Percentiles rank a stretch among this genome's conserved stretches.
Conservation (phyloP, 1,284 basidiomycete species). For the Ceratobasidium sp. region DNA sequence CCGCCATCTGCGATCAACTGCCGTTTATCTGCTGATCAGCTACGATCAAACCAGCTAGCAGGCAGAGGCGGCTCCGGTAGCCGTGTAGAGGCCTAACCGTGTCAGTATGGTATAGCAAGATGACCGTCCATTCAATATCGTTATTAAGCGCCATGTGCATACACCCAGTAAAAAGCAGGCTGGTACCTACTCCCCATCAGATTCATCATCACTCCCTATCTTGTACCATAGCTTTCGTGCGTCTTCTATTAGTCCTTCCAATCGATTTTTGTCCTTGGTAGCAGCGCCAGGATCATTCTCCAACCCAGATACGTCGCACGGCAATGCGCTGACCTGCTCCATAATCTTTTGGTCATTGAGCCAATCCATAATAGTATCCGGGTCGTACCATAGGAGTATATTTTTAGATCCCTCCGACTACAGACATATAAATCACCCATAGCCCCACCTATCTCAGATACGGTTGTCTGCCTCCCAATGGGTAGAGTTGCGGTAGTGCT, state of each 20-base stretch:
- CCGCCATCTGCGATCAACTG: too few species aligned
- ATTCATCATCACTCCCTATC: constrained; percentile 8
- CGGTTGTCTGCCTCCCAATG: constrained; percentile 84
- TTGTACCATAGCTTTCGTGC: constrained; percentile 19
- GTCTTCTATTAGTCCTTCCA: constrained; percentile 25
- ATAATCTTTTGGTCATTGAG: constrained; percentile 75
- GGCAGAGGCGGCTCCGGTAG: too few species aligned
- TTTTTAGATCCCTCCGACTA: constrained; percentile 41
- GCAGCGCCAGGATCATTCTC: background rate
- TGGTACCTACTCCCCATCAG: background rate
- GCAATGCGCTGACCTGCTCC: constrained; percentile 56
- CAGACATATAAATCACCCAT: background rate
- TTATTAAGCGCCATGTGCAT: background rate
- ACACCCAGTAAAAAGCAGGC: background rate
- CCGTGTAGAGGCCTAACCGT: too few species aligned
- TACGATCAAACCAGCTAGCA: too few species aligned
- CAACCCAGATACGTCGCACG: constrained; percentile 18
- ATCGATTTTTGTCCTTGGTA: constrained; percentile 22
- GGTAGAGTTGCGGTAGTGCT: constrained; percentile 74
- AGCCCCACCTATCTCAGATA: constrained; percentile 43
- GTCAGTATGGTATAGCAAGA: too few species aligned
- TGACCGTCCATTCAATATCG: too few species aligned
- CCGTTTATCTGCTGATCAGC: too few species aligned
- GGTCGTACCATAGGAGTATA: constrained; percentile 54
- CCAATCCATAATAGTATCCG: constrained; percentile 82